These are phyloP conservation scores for Prunus mongolica DNA, from an alignment of 306 rosid species.

Conservation along the genomic window DNA sequence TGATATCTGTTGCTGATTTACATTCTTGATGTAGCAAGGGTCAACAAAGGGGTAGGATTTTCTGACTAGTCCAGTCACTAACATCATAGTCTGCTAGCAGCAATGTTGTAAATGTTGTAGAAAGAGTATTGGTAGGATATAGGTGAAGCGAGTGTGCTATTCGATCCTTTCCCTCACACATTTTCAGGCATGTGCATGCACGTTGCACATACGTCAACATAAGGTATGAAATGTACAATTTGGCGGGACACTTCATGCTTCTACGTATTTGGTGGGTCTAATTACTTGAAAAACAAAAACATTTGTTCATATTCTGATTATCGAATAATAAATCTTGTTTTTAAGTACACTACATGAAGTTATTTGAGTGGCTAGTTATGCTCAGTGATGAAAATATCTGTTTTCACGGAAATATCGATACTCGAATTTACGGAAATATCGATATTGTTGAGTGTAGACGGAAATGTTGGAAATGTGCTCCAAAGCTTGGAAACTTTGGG, in stretches of 20 bases:
- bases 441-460: no score
- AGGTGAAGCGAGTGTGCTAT: not conserved
- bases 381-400: no score
- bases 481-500: no score
- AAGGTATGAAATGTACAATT: not conserved
- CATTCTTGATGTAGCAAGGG: slow-evolving; percentile 1
- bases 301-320: no score
- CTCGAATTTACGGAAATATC: no score
- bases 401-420: no score
- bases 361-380: no score
- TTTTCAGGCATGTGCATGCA: not conserved
- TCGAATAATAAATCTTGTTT: no score
- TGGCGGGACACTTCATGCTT: not conserved
- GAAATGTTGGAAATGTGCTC: no score
- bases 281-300: no score
- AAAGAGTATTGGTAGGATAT: not conserved
- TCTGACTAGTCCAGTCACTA: not conserved
- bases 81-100: not conserved
- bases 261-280: no score
- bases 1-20: slow-evolving; percentile 5
- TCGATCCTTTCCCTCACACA: not conserved
- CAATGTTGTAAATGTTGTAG: not conserved
- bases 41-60: not conserved
- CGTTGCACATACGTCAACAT: not conserved
- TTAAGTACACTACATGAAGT: no score